Base-by-base conservation (phyloP, 2,329 filamentous ascomycete genomes). In the Alternaria sp. region DNA sequence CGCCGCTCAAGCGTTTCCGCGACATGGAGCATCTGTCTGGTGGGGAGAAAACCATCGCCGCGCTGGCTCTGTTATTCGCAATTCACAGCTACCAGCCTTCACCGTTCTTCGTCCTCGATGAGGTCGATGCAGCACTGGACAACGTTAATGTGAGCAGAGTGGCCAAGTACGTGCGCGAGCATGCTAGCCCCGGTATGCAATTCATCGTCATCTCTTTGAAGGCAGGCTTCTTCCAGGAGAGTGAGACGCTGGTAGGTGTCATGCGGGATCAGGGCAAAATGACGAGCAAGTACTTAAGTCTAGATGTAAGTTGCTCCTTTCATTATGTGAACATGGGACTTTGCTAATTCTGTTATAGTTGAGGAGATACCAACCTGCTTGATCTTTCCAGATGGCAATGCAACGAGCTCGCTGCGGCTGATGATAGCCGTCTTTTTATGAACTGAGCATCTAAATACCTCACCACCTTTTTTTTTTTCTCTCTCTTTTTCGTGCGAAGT, bases 21-120 rank as follows among this genome's bases (percentile, higher is more conserved):
- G 96, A 99, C 77, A 99, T 99, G 95, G 95, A 99, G 78, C 95
- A 97, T 76, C 83, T 99, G 9, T 97, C 92, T 1, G 95, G 95
- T 71, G 95, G 95, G 55, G 95, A 99, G 80, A 99, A 99, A 84
- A 99, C 95, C 0, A 99, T 99, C 89, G 95, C 95, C 2, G 95
- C 95, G 13, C 83, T 99, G 37, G 95, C 95, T n/a, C 84, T 99
- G 39, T 85, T 99, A 4, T 99, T 99, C 76, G 95, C 95, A 23
- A 93, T 99, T 56, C 95, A 99, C 81, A 93, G 90, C 59, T 99
- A 94, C 81, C 93, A 97, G 75, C 94, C 95, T 0, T 92, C 88
- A 60, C 95, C 96, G 0, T 99, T 99, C 82, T 99, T 99, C 77
- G 95, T 99, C 33, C 87, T 99, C 7, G 95, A 99, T 75, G 95